Base-by-base conservation (phyloP, 78 protist species). In the Chrysochromulina parva region DNA sequence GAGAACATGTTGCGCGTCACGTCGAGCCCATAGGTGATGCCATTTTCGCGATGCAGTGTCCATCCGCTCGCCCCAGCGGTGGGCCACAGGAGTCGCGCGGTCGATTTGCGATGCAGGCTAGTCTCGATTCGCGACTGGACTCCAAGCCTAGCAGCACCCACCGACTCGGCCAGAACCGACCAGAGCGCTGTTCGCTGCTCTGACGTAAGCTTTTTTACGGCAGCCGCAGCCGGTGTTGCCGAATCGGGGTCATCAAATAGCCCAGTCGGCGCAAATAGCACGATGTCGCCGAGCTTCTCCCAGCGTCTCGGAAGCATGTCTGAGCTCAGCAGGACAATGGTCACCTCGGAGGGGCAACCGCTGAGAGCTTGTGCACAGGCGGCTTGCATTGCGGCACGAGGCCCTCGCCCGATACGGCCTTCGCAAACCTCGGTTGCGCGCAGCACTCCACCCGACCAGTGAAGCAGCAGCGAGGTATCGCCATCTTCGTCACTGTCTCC, bases 241-340 rank as follows among this genome's bases (percentile, higher is more conserved):
- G 62, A 7, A 13, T 14, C 24, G 24, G 62, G 24, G 57, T 5
- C 6, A 11, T 28, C 82, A 48, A 74, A 28, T 5, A 48, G 2
- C n/a, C 57, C 57, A 2, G 13, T 1, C 13, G 82, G 82, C 13
- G 59, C 59, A 20, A 86, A 7, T 28, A 92, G 73, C 22, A 38
- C 86, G 5, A 92, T 47, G 74, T 92, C 91, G 28, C 91, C 94
- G 22, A 89, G 87, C 89, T 28, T 11, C 84, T 91, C 93, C 93
- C 93, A 91, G 60, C 59, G 59, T 6, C n/a, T 24, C 38, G 93
- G 93, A 19, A 67, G 69, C 60, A 50, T 3, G 52, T 2, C 90
- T 13, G 7, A 24, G 52, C 11, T 52, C 16, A 22, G 26, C 62
- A 13, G 24, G 62, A 7, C 13, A 13, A 7, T 58, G 62, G 24